Evolutionary conservation across 345 rosid species (phyloP), one percentile per base, ranked within the genome.

Genomic region (Firmiana major): DNA sequence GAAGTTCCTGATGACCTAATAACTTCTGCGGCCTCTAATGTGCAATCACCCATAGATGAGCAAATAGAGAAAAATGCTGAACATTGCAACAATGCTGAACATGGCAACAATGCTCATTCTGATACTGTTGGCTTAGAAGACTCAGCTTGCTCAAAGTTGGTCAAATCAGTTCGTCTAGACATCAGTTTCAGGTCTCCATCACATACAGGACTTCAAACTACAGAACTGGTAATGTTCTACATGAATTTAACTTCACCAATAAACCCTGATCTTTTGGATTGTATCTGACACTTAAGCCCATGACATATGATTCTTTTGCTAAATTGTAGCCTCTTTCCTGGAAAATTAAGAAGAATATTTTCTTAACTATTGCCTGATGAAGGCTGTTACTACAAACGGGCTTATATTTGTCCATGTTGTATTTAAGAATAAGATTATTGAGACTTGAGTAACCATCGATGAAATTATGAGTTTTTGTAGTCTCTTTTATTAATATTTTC

Each of bases 191-290:
- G 89, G 89, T 87, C 98, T 75, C 83, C 92, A 77, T 95, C 98
- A 12, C 99, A 95, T 83, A 95, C 97, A 51, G 99, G 98, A 78
- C 88, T 93, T 75, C 96, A 93, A 85, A 95, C 99, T 77, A 92
- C 99, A 16, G 90, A 92, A 78, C 86, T 95, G 92, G 99, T 93
- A 89, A 63, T 21, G 2, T 45, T 45, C 12, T 68, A 24, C 34
- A 73, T 31, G 34, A 31, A 31, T 31, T 31, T 31, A 31, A 31
- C 34, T 31, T 31, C n/a, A 31, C 34, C 3, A 31, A 1, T 31
- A 31, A 31, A 31, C 34, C 34, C 34, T 31, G 34, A 31, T 31
- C 3, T 31, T 31, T 1, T 31, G 34, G 34, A 31, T 31, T 31
- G 34, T 31, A 3, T 31, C 34, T 31, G 34, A 31, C 34, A 31